phyloP scores from a whole-genome alignment of 164 flowering plant genomes.

The Paratinospora sagittata region DNA sequence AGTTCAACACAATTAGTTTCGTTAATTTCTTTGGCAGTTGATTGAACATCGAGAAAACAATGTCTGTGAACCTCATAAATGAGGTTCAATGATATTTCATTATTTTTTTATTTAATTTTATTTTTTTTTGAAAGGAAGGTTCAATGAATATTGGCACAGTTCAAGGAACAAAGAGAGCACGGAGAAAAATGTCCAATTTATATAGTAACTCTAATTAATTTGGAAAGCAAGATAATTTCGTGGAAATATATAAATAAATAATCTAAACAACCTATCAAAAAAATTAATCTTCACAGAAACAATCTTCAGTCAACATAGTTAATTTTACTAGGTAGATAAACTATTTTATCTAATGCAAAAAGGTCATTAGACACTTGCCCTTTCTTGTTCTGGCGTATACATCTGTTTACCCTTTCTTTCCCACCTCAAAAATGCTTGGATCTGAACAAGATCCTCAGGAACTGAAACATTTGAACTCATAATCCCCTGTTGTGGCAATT shows the following conservation, averaged over 20 bases:
- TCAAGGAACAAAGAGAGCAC: background rate
- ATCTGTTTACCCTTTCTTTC: slow-evolving; percentile 90
- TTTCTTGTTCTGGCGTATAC: slow-evolving; percentile 88
- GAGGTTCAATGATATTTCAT: too few relatives aligned
- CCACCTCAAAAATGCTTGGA: slow-evolving; percentile 95
- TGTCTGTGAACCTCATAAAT: too few relatives aligned
- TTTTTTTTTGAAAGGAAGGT: too few relatives aligned
- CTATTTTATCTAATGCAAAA: background rate
- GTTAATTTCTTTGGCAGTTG: too few relatives aligned
- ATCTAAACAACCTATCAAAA: background rate
- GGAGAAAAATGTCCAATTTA: background rate
- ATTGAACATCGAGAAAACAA: too few relatives aligned
- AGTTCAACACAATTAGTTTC: too few relatives aligned
- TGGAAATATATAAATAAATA: too few relatives aligned
- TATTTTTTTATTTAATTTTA: too few relatives aligned
- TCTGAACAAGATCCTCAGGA: slow-evolving; percentile 94
- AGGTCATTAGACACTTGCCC: slow-evolving; percentile 39
- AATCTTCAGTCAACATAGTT: background rate
- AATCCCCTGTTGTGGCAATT: slow-evolving; percentile 34
- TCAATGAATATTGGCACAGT: too few relatives aligned
- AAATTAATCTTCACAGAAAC: background rate
- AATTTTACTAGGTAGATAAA: background rate
- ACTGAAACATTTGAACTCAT: slow-evolving; percentile 38
- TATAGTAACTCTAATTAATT: background rate
- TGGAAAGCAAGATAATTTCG: too few relatives aligned